Base-by-base conservation (phyloP, 2,329 filamentous ascomycete genomes). In the Capronia coronata region DNA sequence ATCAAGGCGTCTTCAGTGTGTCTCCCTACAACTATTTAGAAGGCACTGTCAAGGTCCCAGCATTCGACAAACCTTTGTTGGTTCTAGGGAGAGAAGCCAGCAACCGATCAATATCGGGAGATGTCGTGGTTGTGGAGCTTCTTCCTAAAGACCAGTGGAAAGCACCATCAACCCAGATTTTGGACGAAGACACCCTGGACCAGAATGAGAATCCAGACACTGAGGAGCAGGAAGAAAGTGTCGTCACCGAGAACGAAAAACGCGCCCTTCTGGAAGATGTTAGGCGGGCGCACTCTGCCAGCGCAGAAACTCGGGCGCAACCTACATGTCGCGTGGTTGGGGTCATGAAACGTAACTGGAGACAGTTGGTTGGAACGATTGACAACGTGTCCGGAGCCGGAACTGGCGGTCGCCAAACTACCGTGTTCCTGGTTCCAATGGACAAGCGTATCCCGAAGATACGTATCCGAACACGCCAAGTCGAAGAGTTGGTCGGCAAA, bases 11-110 rank as follows among this genome's bases (percentile, higher is more conserved):
- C 19, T 98, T 96, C 73, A 95, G 90, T 63, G 88, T 97, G 22
- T 97, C 93, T 6, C 87, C 88, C 1, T 98, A 97, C 75, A 98
- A 98, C 71, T 98, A 97, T 62, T 76, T 98, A 9, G 93, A 98
- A 67, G 93, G 88, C 1, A 89, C 88, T 1, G 86, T 97, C 55
- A 84, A 91, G 61, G 89, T 94, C 0, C 82, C 90, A 1, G 82
- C 90, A 3, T 98, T 98, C 62, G 84, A 93, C 52, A 94, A 93
- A 62, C 78, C 89, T 1, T 78, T 98, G 23, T 75, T 98, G 13
- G 79, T 98, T 40, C 76, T 97, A 13, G 93, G 93, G 10, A 80
- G 93, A 53, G 93, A 98, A 63, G 96, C 94, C 68, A 96, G 94
- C 73, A 98, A 97, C 69, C 80, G 93, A 59, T 83, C 91, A 19